These are phyloP conservation scores for Solanum hybrid DNA, from an alignment of 305 asterid genomes.

Conservation along the genomic window DNA sequence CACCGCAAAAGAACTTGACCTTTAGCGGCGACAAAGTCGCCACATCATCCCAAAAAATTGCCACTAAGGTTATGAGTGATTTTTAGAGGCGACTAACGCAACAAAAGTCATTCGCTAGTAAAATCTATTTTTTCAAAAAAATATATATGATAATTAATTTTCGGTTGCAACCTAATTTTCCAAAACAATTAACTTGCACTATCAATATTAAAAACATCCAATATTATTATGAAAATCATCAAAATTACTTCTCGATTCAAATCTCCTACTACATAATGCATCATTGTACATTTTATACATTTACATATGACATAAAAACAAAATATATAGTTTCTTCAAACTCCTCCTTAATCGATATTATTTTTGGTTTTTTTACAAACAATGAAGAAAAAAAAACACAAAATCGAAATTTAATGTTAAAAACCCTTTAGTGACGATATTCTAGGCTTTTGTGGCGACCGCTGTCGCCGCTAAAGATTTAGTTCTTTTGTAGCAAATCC, in stretches of 20 bases:
- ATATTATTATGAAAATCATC: too few relatives aligned
- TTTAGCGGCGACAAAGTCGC: neutral
- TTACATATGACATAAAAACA: neutral
- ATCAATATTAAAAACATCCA: neutral
- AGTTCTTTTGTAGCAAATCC: neutral
- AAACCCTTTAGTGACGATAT: neutral
- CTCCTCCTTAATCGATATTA: neutral
- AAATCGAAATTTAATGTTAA: too few relatives aligned
- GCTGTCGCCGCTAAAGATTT: too few relatives aligned
- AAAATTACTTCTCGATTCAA: neutral
- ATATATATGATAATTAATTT: neutral
- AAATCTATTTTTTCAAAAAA: too few relatives aligned
- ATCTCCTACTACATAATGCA: neutral
- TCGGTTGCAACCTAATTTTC: neutral
- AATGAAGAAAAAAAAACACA: neutral
- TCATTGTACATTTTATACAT: neutral
- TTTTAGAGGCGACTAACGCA: neutral
- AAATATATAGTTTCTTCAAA: neutral
- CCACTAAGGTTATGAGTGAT: neutral
- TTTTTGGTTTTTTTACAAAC: neutral
- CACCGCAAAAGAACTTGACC: neutral
- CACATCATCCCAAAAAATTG: neutral
- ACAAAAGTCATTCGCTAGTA: neutral
- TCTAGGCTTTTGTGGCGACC: neutral
- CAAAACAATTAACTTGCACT: neutral